Percentiles rank a stretch among this genome's conserved stretches.
Evolutionary conservation across 768 basidiomycete genomes (phyloP).

Genomic region (Suillus variegatus): DNA sequence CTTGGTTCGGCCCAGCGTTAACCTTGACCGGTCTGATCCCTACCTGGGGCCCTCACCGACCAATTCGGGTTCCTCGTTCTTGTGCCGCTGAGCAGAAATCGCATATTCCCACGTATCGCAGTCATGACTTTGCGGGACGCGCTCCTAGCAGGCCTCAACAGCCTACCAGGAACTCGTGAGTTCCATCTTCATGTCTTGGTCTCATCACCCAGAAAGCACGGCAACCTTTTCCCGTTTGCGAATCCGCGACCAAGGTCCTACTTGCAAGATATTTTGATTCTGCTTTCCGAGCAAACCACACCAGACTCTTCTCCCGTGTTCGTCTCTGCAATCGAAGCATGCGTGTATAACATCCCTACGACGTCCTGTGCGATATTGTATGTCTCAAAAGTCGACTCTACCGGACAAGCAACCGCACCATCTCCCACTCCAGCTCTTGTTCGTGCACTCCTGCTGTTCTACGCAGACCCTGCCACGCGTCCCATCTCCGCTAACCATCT

Average conservation of each 20-base stretch:
- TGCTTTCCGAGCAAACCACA: slow-evolving; percentile 64
- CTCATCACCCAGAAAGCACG: slow-evolving; percentile 66
- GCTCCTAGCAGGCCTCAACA: slow-evolving; percentile 55
- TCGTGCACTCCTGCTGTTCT: slow-evolving; percentile 62
- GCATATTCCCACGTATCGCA: slow-evolving; percentile 25
- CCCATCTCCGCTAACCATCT: slow-evolving; percentile 58
- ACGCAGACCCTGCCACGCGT: slow-evolving; percentile 61
- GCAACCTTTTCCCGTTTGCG: slow-evolving; percentile 75
- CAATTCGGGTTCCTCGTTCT: neutral
- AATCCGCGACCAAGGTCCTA: slow-evolving; percentile 62
- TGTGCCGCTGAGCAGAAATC: slow-evolving; percentile 10
- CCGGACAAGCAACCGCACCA: slow-evolving; percentile 67
- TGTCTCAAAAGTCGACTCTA: slow-evolving; percentile 92
- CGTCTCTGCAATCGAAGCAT: slow-evolving; percentile 79
- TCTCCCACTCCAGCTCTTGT: slow-evolving; percentile 75
- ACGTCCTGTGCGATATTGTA: slow-evolving; percentile 78
- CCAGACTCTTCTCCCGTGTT: slow-evolving; percentile 57
- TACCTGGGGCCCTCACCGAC: neutral
- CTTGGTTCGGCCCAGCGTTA: neutral
- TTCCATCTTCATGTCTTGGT: slow-evolving; percentile 78
- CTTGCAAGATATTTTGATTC: slow-evolving; percentile 75
- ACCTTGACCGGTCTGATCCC: neutral
- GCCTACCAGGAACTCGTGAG: slow-evolving; percentile 64
- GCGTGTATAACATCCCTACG: slow-evolving; percentile 70
- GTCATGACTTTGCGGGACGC: slow-evolving; percentile 58